Percentiles rank a stretch among this genome's conserved stretches.
Evolutionary conservation across 768 basidiomycete genomes (phyloP).

Genomic region (Naganishia antarctica): DNA sequence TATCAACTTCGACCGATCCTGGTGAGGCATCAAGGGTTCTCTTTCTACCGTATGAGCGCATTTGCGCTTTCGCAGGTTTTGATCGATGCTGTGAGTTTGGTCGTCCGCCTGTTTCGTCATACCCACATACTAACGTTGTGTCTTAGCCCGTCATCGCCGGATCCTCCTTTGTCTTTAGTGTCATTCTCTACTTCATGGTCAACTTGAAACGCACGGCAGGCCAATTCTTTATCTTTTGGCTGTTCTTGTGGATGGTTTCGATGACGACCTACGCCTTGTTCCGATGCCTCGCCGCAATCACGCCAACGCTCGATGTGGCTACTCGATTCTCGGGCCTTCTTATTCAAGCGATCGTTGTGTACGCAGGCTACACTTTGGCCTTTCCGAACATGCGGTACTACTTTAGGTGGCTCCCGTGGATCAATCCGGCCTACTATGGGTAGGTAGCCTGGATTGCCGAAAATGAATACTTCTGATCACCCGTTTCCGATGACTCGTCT

Average conservation of each 20-base stretch:
- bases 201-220: slow-evolving; percentile 49
- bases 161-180: slow-evolving; percentile 46
- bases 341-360: slow-evolving; percentile 69
- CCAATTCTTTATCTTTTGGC: slow-evolving; percentile 53
- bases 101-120: background rate
- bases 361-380: slow-evolving; percentile 50
- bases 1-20: slow-evolving; percentile 72
- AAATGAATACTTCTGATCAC: background rate
- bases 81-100: slow-evolving; percentile 40
- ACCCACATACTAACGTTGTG: background rate
- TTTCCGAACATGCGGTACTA: slow-evolving; percentile 54
- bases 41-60: slow-evolving; percentile 52
- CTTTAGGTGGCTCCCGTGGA: slow-evolving; percentile 73
- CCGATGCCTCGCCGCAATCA: slow-evolving; percentile 54
- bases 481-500: too few relatives aligned
- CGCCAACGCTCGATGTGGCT: slow-evolving; percentile 56
- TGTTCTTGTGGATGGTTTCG: slow-evolving; percentile 57
- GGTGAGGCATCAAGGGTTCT: slow-evolving; percentile 51
- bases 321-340: slow-evolving; percentile 64
- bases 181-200: slow-evolving; percentile 49
- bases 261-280: slow-evolving; percentile 80
- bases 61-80: slow-evolving; percentile 48
- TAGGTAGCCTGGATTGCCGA: background rate
- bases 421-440: slow-evolving; percentile 71
- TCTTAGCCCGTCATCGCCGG: slow-evolving; percentile 48